A percentile compares a stretch with the other conserved stretches of the same genome.
These are phyloP conservation scores for Wolfiporia cocos DNA, from an alignment of 1,284 basidiomycete species.

Conservation along the genomic window DNA sequence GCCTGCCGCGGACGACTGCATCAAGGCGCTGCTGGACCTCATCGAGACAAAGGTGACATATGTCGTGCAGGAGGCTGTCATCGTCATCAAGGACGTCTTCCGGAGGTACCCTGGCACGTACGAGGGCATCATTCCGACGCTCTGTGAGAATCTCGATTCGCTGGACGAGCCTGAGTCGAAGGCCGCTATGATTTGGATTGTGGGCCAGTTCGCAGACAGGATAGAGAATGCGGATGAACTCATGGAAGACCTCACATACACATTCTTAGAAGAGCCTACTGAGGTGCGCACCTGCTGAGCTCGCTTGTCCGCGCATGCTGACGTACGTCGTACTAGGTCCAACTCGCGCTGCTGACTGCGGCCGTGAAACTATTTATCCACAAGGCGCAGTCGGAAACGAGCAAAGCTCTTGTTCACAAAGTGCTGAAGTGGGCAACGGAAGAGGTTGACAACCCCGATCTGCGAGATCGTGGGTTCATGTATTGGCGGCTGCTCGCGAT, in stretches of 20 bases:
- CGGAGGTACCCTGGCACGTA: slow-evolving; percentile 95
- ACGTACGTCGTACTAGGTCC: slow-evolving; percentile 55
- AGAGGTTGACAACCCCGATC: slow-evolving; percentile 95
- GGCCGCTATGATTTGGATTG: slow-evolving; percentile 96
- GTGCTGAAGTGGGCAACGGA: slow-evolving; percentile 97
- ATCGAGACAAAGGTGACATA: slow-evolving; percentile 95
- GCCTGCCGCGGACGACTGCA: slow-evolving; percentile 84
- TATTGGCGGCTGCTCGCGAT: slow-evolving; percentile 98
- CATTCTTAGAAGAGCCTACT: slow-evolving; percentile 90
- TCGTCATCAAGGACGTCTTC: slow-evolving; percentile 98
- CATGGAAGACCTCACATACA: slow-evolving; percentile 87
- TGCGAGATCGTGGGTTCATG: slow-evolving; percentile 97
- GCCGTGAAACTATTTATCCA: slow-evolving; percentile 97
- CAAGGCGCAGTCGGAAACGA: slow-evolving; percentile 77
- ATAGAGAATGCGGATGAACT: slow-evolving; percentile 97
- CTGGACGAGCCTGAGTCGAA: slow-evolving; percentile 97
- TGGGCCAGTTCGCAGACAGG: slow-evolving; percentile 94
- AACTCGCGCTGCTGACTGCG: slow-evolving; percentile 92
- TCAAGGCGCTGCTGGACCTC: slow-evolving; percentile 80
- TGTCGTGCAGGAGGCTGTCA: slow-evolving; percentile 96
- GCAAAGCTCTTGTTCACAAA: slow-evolving; percentile 90
- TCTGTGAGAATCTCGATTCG: slow-evolving; percentile 90
- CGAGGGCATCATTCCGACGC: slow-evolving; percentile 88
- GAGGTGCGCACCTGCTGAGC: slow-evolving; percentile 53
- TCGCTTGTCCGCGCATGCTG: not conserved